Evolutionary conservation across 257 asterid genomes (phyloP), one percentile per base, ranked within the genome.

Genomic region (Thymus mandschuricus): DNA sequence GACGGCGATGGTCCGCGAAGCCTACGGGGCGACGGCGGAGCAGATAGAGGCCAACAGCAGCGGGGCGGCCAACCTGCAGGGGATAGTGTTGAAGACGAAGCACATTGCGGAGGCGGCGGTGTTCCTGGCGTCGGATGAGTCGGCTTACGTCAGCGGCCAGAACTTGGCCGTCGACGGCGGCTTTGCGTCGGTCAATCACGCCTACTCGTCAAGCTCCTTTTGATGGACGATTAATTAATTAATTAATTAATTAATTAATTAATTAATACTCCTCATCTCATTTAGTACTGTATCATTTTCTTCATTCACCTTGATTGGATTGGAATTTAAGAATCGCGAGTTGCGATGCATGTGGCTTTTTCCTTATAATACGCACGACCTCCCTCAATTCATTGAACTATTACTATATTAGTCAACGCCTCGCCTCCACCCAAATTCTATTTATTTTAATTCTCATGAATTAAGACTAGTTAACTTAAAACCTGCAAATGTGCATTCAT

Each of bases 131-230:
- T 88, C 96, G 1, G 90, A 88, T 15, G 90, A 86, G 49, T 86
- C 92, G 12, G 92, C 80, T 2, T 88, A 86, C n/a, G 77, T 88
- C 0, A 88, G 89, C 3, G 96, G 92, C 0, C 90, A 84, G 48
- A 88, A 88, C 57, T 59, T 88, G 85, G 92, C 79, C 9, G 78
- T 88, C 12, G 96, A 88, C 67, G 96, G 96, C 12, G 96, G 90
- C 2, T 79, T 79, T 44, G 54, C 91, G 55, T 90, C 78, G 21
- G 88, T 88, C 38, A 70, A 75, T 79, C 75, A 75, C 46, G 45
- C 79, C 66, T 79, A 60, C 72, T 71, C 85, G 13, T 52, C 78
- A 66, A 38, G 77, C 28, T 65, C 78, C 28, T 66, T 50, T 60
- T 71, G 65, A 76, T 55, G 9, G 15, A 31, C 5, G 12, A 29